These are phyloP conservation scores for Pseudoturritis turrita DNA, from an alignment of 345 rosid species.

Conservation along the genomic window DNA sequence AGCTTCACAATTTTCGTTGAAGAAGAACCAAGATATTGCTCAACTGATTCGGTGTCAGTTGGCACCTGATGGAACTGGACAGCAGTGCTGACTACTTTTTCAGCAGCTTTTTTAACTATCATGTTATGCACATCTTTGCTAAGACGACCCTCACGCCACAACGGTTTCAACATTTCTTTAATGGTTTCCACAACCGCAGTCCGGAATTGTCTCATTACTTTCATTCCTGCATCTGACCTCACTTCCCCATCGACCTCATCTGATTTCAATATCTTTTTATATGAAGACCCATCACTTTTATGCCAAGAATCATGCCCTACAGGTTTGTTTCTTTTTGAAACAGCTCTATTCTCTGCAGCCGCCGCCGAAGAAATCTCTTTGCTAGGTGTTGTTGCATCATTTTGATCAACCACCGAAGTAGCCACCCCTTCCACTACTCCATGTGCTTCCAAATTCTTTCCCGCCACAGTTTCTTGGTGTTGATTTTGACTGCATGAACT, in stretches of 20 bases:
- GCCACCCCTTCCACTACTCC: conserved; percentile 42
- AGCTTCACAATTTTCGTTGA: conserved; percentile 65
- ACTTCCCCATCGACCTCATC: conserved; percentile 43
- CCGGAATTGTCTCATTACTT: conserved; percentile 54
- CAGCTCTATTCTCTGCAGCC: conserved; percentile 34
- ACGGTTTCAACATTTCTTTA: conserved; percentile 72
- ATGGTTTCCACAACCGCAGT: conserved; percentile 56
- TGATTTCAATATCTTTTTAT: conserved; percentile 34
- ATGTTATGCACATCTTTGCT: conserved; percentile 77
- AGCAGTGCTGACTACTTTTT: conserved; percentile 58
- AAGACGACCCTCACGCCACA: conserved; percentile 81
- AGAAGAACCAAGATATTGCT: conserved; percentile 58
- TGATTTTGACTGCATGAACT: conserved; percentile 40
- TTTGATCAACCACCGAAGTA: conserved; percentile 45
- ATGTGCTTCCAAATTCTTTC: conserved; percentile 28
- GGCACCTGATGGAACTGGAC: conserved; percentile 64
- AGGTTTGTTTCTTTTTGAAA: conserved; percentile 31
- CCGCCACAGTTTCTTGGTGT: conserved; percentile 34
- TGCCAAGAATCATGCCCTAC: conserved; percentile 34
- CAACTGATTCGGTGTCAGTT: conserved; percentile 38
- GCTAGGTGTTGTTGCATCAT: conserved; percentile 31
- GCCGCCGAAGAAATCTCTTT: conserved; percentile 46
- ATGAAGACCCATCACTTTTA: conserved; percentile 40
- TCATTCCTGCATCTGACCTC: conserved; percentile 45
- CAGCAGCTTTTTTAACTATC: conserved; percentile 68